These are phyloP conservation scores for Comarum palustre DNA, from an alignment of 306 rosid genomes.

Conservation along the genomic window DNA sequence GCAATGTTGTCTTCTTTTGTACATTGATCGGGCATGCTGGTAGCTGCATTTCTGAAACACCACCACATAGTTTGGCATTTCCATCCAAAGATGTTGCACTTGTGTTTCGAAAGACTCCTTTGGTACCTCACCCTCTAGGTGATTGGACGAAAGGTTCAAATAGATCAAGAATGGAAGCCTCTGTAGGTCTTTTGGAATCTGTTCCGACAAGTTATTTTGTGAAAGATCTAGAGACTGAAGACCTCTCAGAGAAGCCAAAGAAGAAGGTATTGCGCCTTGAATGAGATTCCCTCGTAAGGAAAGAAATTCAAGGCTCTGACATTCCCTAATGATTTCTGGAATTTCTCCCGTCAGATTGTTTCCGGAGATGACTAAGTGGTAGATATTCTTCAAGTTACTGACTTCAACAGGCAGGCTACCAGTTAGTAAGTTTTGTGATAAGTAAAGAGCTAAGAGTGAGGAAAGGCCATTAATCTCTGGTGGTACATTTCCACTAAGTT, in stretches of 20 bases:
- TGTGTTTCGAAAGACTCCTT: not conserved
- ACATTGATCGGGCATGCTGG: not conserved
- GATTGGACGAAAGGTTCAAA: not conserved
- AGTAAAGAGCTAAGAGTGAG: constrained; percentile 15
- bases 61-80: not conserved
- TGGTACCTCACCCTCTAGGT: not conserved
- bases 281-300: constrained; percentile 27
- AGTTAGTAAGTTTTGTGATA: constrained; percentile 30
- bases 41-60: not conserved
- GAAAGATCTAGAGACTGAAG: not conserved
- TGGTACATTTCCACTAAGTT: constrained; percentile 40
- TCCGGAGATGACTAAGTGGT: constrained; percentile 18
- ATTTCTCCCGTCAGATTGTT: constrained; percentile 31
- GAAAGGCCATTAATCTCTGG: constrained; percentile 9
- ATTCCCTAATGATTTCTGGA: constrained; percentile 30
- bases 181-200: not conserved
- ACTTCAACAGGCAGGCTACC: constrained; percentile 24
- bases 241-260: too few relatives aligned
- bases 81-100: not conserved
- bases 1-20: too few relatives aligned
- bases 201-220: not conserved
- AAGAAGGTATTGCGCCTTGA: constrained; percentile 26
- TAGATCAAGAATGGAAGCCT: fast-evolving
- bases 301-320: constrained; percentile 26
- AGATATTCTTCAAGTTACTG: constrained; percentile 10